Conservation (phyloP, 371 early-diverging fungal genomes). For the Mortierella sp. region DNA sequence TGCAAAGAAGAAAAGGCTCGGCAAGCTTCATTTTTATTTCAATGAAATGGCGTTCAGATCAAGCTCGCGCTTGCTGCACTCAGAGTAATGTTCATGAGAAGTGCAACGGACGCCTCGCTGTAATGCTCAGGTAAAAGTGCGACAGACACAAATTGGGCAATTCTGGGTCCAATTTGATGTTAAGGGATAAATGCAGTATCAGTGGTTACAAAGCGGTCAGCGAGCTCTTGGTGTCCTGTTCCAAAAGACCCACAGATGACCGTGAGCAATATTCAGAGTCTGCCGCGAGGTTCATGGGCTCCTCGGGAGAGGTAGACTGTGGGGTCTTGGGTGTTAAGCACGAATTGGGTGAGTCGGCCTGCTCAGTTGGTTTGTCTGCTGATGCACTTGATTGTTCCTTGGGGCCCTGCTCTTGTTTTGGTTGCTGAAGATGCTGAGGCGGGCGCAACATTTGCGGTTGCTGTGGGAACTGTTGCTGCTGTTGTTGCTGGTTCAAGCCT, state of each 20-base stretch:
- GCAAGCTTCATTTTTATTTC: no score
- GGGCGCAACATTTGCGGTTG: not conserved
- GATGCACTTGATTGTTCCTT: constrained; percentile 1
- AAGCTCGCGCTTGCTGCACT: no score
- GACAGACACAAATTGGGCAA: no score
- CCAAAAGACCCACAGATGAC: not conserved
- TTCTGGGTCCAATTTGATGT: no score
- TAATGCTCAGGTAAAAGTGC: no score
- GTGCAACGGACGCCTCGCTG: no score
- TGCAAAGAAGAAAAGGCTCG: no score
- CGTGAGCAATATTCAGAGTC: not conserved
- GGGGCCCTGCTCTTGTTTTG: constrained; percentile 14
- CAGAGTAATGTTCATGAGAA: no score
- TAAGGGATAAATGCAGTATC: no score
- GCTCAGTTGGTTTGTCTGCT: constrained; percentile 9
- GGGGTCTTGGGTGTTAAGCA: constrained; percentile 8
- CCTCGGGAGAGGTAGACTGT: not conserved
- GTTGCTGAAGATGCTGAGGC: constrained; percentile 6
- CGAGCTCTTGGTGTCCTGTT: not conserved
- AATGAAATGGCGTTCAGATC: no score
- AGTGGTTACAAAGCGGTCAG: no score
- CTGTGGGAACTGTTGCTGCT: constrained; percentile 14
- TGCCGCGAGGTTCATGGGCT: not conserved
- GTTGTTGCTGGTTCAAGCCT: constrained; percentile 12
- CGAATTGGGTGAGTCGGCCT: constrained; percentile 40